A percentile compares a stretch with the other conserved stretches of the same genome.
Conservation (phyloP, 202 grass and related monocot species). For the Zizania palustris region DNA sequence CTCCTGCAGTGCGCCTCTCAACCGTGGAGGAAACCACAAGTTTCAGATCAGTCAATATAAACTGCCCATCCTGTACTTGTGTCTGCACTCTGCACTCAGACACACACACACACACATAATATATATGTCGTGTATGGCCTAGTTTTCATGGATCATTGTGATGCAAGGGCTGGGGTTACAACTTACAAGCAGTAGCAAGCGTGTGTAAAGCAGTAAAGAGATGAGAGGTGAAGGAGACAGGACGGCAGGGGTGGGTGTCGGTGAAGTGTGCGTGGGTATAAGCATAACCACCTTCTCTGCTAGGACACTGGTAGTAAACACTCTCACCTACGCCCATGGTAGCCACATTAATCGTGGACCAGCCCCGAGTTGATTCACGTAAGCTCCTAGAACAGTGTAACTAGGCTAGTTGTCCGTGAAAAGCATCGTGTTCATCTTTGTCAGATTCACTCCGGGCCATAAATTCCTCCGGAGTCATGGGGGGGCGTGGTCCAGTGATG, state of each 20-base stretch:
- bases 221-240: constrained; percentile 21
- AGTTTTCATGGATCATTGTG: constrained; percentile 43
- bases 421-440: constrained; percentile 31
- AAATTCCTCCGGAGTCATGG: constrained; percentile 8
- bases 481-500: constrained; percentile 27
- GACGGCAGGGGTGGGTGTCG: constrained; percentile 62
- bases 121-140: constrained; percentile 8
- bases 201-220: constrained; percentile 18
- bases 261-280: constrained; percentile 53
- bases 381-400: constrained; percentile 16
- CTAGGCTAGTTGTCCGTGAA: constrained; percentile 35
- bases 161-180: constrained; percentile 42
- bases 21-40: constrained; percentile 42
- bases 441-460: constrained; percentile 24
- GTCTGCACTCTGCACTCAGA: constrained; percentile 2
- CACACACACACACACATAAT: too few species aligned
- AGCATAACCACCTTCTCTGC: constrained; percentile 62
- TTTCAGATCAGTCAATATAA: constrained; percentile 59
- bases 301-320: constrained; percentile 71
- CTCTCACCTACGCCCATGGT: constrained; percentile 67
- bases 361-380: constrained; percentile 47
- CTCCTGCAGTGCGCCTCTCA: constrained; percentile 39
- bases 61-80: constrained; percentile 60
- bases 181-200: constrained; percentile 42
- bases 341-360: constrained; percentile 68